Conservation (phyloP, 129 eudicot genomes). For the Pulicaria dysenterica region DNA sequence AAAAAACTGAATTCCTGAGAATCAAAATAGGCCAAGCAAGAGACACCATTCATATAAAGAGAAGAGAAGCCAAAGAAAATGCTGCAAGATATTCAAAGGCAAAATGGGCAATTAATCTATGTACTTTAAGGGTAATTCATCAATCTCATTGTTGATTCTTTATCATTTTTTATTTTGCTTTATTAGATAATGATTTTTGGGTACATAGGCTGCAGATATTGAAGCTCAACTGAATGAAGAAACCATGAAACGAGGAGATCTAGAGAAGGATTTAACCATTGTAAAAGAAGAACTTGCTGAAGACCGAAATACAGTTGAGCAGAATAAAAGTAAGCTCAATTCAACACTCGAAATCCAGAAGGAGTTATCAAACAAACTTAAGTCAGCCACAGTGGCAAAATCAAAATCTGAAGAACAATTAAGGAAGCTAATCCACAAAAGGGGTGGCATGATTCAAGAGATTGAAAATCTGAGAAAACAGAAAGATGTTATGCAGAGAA, state of each 20-base stretch:
- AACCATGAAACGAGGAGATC: slow-evolving; percentile 33
- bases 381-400: slow-evolving; percentile 44
- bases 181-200: background rate
- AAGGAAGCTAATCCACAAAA: slow-evolving; percentile 47
- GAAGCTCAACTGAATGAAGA: slow-evolving; percentile 54
- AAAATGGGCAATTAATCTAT: slow-evolving; percentile 63
- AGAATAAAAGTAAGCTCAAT: slow-evolving; percentile 53
- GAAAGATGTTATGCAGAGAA: slow-evolving; percentile 59
- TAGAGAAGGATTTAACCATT: slow-evolving; percentile 49
- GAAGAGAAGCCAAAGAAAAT: slow-evolving; percentile 52
- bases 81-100: slow-evolving; percentile 57
- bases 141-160: slow-evolving; percentile 12
- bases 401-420: slow-evolving; percentile 47
- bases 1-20: slow-evolving; percentile 50
- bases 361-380: slow-evolving; percentile 66
- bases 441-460: slow-evolving; percentile 55
- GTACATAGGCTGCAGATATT: slow-evolving; percentile 53
- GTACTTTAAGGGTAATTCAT: slow-evolving; percentile 55
- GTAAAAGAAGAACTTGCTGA: slow-evolving; percentile 49
- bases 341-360: slow-evolving; percentile 57
- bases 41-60: slow-evolving; percentile 42
- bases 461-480: slow-evolving; percentile 70
- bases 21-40: slow-evolving; percentile 48
- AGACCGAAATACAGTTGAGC: slow-evolving; percentile 44
- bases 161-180: background rate